Conservation (phyloP, 1,139 yeast genomes). For the Pichia inconspicua region DNA sequence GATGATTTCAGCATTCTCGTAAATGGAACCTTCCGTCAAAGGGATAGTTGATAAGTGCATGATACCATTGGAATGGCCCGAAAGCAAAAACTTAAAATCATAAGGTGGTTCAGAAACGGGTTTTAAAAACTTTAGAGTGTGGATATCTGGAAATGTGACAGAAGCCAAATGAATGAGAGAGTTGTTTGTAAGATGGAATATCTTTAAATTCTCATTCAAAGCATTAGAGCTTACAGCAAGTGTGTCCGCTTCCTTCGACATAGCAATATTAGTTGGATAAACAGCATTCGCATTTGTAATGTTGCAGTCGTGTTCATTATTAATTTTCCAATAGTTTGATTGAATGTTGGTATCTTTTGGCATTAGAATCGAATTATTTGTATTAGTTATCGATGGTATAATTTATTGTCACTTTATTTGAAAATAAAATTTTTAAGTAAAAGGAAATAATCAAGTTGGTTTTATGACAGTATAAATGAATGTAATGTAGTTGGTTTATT, state of each 20-base stretch:
- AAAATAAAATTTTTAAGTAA: too few species aligned
- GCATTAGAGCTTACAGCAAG: conserved; percentile 62
- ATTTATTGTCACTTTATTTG: not conserved
- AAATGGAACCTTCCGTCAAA: conserved; percentile 18
- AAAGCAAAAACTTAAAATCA: conserved; percentile 36
- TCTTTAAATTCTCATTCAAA: conserved; percentile 46
- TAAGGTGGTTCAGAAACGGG: conserved; percentile 7
- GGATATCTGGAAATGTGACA: conserved; percentile 60
- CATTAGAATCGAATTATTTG: too few species aligned
- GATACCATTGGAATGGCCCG: conserved; percentile 67
- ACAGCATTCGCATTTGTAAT: conserved; percentile 13
- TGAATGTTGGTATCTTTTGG: conserved; percentile 33
- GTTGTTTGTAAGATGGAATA: conserved; percentile 39
- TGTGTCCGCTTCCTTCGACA: conserved; percentile 39
- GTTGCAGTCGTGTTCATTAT: conserved; percentile 3
- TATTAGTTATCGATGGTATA: too few species aligned
- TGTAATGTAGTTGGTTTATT: not conserved
- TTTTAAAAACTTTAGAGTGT: conserved; percentile 32
- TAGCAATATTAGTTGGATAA: conserved; percentile 38
- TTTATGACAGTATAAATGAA: not conserved
- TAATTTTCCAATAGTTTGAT: conserved; percentile 62
- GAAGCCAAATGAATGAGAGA: conserved; percentile 66
- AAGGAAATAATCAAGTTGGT: not conserved
- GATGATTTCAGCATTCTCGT: conserved; percentile 57
- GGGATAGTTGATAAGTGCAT: conserved; percentile 68